These are phyloP conservation scores for Populus hybrid DNA, from an alignment of 441 rosid genomes.

Conservation along the genomic window DNA sequence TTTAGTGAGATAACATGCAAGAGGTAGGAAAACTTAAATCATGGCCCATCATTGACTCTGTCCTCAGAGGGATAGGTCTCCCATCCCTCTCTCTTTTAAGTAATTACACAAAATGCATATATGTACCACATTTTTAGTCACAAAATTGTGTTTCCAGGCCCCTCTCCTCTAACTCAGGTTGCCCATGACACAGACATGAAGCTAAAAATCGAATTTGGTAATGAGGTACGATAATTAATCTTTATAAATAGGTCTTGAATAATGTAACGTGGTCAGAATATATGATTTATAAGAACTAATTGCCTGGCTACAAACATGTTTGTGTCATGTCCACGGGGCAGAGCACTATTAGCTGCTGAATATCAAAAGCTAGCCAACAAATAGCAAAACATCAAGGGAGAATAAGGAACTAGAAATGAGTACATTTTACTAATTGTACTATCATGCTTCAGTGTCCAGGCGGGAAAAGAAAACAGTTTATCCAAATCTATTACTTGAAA, in stretches of 20 bases:
- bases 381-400: background rate
- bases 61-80: background rate
- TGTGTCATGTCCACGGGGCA: background rate
- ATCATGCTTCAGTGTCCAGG: constrained; percentile 4
- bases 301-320: background rate
- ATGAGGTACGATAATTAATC: background rate
- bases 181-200: background rate
- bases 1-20: background rate
- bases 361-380: background rate
- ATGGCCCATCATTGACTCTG: background rate
- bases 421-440: background rate
- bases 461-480: constrained; percentile 2
- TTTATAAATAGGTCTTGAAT: background rate
- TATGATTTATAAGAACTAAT: background rate
- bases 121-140: background rate
- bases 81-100: background rate
- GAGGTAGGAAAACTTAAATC: background rate
- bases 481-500: background rate
- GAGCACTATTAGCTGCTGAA: background rate
- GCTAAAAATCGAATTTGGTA: background rate
- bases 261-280: background rate
- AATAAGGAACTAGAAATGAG: background rate
- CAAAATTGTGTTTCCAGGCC: background rate
- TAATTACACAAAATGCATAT: background rate
- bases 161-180: background rate